Base-by-base conservation (phyloP, 768 basidiomycete species). In the Asterophora lycoperdoides region DNA sequence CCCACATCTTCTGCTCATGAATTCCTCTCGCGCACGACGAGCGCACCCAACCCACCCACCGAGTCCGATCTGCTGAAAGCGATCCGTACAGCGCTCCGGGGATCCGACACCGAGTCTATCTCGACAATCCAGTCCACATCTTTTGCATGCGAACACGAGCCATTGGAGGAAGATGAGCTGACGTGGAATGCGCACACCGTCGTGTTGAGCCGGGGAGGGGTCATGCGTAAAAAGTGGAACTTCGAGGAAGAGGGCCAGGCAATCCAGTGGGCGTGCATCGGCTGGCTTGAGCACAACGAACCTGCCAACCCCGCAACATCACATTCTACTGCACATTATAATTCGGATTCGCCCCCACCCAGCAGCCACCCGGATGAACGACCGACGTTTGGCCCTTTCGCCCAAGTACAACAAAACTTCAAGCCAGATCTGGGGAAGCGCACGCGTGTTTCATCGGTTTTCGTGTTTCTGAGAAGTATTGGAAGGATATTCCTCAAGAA, bases 201-300 rank as follows among this genome's bases (percentile, higher is more conserved):
- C 0, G 68, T 86, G 1, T 69, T 87, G 56, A 82, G 78, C 50
- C 71, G 72, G 14, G 89, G 86, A 0, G 85, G 86, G 1, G 70
- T 86, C 13, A 79, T 90, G 45, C 70, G 70, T 48, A 82, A 83
- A 59, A 80, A 81, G 58, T 92, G 89, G 90, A 77, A 75, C 45
- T 87, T 91, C 59, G 63, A 70, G n/a, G 71, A 79, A 35, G 87
- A 89, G 58, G 77, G 73, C 5, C 84, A 92, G 59, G 73, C 76
- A 1, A 79, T 93, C 29, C 89, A 89, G 57, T 88, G 77, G 69
- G 89, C 86, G 5, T 90, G 89, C 60, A 70, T 86, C n/a, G 90
- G 84, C 3, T 77, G 76, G 63, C 73, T 92, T 32, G 80, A 84
- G 56, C 81, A 84, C 56, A 61, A 64, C 40, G 60, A 60, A 7